phyloP scores from a whole-genome alignment of 2,329 filamentous ascomycete species.

The Sporothrix sp. region DNA sequence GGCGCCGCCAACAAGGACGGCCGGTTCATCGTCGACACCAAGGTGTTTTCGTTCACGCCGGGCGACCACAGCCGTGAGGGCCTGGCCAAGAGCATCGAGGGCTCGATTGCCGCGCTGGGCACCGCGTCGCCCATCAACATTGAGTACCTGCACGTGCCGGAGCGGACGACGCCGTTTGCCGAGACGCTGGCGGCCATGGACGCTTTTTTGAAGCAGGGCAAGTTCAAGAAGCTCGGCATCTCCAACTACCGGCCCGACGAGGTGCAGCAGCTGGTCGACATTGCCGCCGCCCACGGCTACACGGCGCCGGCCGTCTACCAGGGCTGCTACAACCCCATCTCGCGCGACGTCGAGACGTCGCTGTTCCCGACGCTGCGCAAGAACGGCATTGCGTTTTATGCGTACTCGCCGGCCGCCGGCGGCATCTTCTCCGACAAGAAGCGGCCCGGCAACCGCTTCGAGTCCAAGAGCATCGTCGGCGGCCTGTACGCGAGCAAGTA shows the following conservation, averaged over 20 bases:
- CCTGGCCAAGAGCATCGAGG: slow-evolving; percentile 23
- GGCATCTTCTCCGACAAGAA: slow-evolving; percentile 18
- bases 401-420: slow-evolving; percentile 22
- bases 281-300: slow-evolving; percentile 27
- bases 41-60: slow-evolving; percentile 22
- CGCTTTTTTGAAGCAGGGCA: slow-evolving; percentile 27
- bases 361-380: slow-evolving; percentile 30
- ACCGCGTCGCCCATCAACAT: slow-evolving; percentile 22
- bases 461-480: slow-evolving; percentile 16
- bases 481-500: slow-evolving; percentile 22
- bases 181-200: slow-evolving; percentile 30
- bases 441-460: background rate
- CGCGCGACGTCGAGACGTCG: slow-evolving; percentile 26
- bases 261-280: slow-evolving; percentile 27
- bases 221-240: slow-evolving; percentile 31
- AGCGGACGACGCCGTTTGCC: slow-evolving; percentile 30
- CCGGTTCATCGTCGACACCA: slow-evolving; percentile 28
- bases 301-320: slow-evolving; percentile 31
- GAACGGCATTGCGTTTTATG: slow-evolving; percentile 28
- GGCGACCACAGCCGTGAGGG: slow-evolving; percentile 23
- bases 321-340: slow-evolving; percentile 31
- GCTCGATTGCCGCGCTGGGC: slow-evolving; percentile 25
- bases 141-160: slow-evolving; percentile 34
- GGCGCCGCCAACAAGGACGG: slow-evolving; percentile 22
- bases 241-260: slow-evolving; percentile 31